Evolutionary conservation across 179 eudicot genomes (phyloP).

Genomic region (Spergularia azorica): DNA sequence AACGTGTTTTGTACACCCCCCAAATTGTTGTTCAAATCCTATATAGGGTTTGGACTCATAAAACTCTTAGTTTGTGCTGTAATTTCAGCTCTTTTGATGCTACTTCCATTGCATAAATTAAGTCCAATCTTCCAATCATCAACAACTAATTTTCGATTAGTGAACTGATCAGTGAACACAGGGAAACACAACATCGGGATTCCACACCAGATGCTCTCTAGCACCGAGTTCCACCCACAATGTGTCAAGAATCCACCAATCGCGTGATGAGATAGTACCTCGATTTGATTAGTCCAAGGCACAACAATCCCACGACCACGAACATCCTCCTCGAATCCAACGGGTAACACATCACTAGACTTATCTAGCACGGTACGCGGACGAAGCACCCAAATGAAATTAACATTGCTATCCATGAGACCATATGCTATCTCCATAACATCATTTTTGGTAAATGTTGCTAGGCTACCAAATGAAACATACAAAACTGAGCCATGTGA

Average conservation of each 20-base stretch:
- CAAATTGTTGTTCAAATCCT: slow-evolving; percentile 33
- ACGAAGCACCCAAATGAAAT: slow-evolving; percentile 46
- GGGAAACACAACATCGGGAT: slow-evolving; percentile 47
- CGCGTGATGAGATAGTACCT: slow-evolving; percentile 31
- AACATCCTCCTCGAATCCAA: slow-evolving; percentile 42
- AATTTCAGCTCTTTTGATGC: slow-evolving; percentile 36
- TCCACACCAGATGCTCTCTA: slow-evolving; percentile 41
- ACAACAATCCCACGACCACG: slow-evolving; percentile 39
- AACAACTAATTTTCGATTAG: slow-evolving; percentile 44
- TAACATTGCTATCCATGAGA: slow-evolving; percentile 30
- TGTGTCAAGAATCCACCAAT: slow-evolving; percentile 45
- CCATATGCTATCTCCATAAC: slow-evolving; percentile 44
- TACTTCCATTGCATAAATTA: slow-evolving; percentile 35
- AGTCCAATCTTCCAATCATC: slow-evolving; percentile 48
- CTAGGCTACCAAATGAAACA: slow-evolving; percentile 51
- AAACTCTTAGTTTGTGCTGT: slow-evolving; percentile 26
- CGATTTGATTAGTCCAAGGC: slow-evolving; percentile 39
- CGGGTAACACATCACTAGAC: slow-evolving; percentile 34
- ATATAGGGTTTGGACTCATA: slow-evolving; percentile 31
- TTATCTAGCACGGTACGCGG: slow-evolving; percentile 41
- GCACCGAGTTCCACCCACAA: slow-evolving; percentile 50
- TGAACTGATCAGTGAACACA: slow-evolving; percentile 39
- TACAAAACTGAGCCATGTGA: slow-evolving; percentile 38
- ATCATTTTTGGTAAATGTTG: slow-evolving; percentile 30
- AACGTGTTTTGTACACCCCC: slow-evolving; percentile 28